These are phyloP conservation scores for Microthlaspi erraticum DNA, from an alignment of 345 rosid genomes.

Conservation along the genomic window DNA sequence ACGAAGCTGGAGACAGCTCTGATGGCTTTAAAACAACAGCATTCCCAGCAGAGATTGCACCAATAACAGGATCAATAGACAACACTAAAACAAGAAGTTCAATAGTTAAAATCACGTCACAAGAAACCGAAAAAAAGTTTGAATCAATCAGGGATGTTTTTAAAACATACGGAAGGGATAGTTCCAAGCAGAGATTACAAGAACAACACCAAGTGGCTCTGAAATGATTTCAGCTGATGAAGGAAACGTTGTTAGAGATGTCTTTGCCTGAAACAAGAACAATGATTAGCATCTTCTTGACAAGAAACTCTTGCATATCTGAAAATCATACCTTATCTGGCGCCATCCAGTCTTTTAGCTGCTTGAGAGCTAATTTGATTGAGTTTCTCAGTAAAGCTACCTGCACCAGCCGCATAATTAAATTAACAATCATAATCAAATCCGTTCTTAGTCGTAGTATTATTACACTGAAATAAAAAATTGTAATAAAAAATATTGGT, in stretches of 20 bases:
- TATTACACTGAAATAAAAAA: background rate
- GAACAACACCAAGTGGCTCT: constrained; percentile 90
- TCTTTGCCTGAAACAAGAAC: constrained; percentile 63
- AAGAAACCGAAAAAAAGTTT: background rate
- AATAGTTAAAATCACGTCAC: constrained; percentile 5
- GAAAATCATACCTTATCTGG: constrained; percentile 68
- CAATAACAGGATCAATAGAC: constrained; percentile 91
- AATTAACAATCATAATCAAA: constrained; percentile 8
- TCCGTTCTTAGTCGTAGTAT: background rate
- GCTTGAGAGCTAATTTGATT: constrained; percentile 62
- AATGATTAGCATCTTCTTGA: background rate
- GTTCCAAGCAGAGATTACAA: constrained; percentile 96
- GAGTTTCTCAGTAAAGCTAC: constrained; percentile 64
- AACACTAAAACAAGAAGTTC: constrained; percentile 51
- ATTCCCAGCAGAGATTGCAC: constrained; percentile 97
- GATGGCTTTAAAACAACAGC: constrained; percentile 91
- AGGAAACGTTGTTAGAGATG: constrained; percentile 78
- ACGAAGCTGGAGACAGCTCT: constrained; percentile 80
- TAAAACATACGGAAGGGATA: constrained; percentile 77
- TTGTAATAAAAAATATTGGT: background rate
- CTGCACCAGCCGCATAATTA: constrained; percentile 51
- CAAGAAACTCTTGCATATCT: constrained; percentile 9
- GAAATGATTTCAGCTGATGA: constrained; percentile 90
- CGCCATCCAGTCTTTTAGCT: constrained; percentile 74
- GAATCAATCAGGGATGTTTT: constrained; percentile 4